Conservation (phyloP, 148 eudicot species). For the Rhododendron williamsianum region DNA sequence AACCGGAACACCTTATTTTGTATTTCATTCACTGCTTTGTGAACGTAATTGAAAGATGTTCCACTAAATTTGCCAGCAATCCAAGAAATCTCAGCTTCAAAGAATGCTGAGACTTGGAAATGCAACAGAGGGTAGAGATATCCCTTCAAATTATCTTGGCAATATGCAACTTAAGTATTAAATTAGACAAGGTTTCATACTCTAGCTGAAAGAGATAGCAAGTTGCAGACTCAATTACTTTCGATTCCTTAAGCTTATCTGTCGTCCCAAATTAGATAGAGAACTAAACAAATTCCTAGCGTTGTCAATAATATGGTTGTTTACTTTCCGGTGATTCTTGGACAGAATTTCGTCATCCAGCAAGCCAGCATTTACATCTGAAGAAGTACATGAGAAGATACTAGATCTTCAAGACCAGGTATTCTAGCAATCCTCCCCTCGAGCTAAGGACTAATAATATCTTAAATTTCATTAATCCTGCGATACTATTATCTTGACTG, state of each 20-base stretch:
- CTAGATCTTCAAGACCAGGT: constrained; percentile 79
- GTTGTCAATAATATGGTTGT: neutral
- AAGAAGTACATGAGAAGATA: constrained; percentile 63
- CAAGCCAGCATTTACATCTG: constrained; percentile 68
- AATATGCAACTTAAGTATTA: neutral
- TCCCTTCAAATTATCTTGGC: neutral
- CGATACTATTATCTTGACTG: neutral
- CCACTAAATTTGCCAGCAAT: neutral
- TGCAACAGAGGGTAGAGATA: neutral
- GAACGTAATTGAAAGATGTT: neutral
- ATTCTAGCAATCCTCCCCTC: constrained; percentile 2
- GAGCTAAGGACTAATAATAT: neutral
- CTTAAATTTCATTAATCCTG: neutral
- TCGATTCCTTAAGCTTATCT: neutral
- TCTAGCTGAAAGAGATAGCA: neutral
- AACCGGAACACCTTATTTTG: neutral
- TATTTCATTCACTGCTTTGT: neutral
- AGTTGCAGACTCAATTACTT: neutral
- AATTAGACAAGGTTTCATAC: neutral
- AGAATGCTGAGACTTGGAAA: neutral
- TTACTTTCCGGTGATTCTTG: constrained; percentile 6
- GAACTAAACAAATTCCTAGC: neutral
- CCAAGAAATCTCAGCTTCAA: neutral
- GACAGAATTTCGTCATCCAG: constrained; percentile 53
- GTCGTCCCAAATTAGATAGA: neutral